These are phyloP conservation scores for Pichia sp. DNA, from an alignment of 1,139 yeast species.

Conservation along the genomic window DNA sequence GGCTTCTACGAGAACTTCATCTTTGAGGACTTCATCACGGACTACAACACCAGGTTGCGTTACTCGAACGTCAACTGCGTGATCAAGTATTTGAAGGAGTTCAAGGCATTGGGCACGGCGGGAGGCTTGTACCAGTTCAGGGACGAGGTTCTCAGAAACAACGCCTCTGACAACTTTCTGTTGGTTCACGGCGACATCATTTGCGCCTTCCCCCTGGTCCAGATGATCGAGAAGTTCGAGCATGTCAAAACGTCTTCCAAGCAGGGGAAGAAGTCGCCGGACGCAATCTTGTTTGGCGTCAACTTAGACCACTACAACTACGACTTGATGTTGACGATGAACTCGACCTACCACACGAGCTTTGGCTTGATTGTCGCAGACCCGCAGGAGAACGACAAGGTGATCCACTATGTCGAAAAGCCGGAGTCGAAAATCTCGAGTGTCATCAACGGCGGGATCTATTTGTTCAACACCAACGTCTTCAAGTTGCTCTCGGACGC, in stretches of 20 bases:
- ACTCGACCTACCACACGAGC: constrained; percentile 33
- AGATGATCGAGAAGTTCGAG: constrained; percentile 35
- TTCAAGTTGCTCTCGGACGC: constrained; percentile 49
- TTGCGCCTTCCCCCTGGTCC: constrained; percentile 52
- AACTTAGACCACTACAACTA: constrained; percentile 38
- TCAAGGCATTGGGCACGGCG: constrained; percentile 61
- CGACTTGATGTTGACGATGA: constrained; percentile 33
- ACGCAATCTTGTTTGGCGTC: constrained; percentile 55
- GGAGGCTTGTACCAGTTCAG: constrained; percentile 62
- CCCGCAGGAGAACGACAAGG: constrained; percentile 35
- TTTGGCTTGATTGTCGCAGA: constrained; percentile 57
- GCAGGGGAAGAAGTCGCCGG: constrained; percentile 31
- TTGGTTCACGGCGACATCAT: constrained; percentile 63
- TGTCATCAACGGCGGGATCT: constrained; percentile 60
- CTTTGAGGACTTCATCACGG: constrained; percentile 46
- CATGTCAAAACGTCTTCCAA: constrained; percentile 27
- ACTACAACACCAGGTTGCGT: constrained; percentile 41
- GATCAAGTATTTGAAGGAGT: constrained; percentile 51
- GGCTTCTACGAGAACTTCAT: constrained; percentile 56
- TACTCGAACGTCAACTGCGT: constrained; percentile 32
- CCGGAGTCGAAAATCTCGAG: constrained; percentile 55
- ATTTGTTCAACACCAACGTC: constrained; percentile 47
- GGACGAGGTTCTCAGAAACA: constrained; percentile 48
- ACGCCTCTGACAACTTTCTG: constrained; percentile 42
- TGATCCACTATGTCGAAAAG: constrained; percentile 62